Percentiles rank a stretch among this genome's conserved stretches.
Conservation (phyloP, 2,329 filamentous ascomycete genomes). For the Phoma herbarum region DNA sequence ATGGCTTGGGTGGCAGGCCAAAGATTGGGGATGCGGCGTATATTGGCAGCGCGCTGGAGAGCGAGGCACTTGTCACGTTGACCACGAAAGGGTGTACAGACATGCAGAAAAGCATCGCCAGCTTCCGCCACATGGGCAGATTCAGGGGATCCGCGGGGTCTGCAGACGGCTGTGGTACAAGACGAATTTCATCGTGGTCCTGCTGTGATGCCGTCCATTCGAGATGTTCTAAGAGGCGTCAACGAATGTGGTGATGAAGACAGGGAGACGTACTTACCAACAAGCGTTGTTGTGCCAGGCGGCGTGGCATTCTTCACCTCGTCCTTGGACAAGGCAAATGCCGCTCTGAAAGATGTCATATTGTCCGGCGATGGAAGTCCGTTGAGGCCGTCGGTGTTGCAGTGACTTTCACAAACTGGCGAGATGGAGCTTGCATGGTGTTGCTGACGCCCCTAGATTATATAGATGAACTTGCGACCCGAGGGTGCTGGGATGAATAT, state of each 20-base stretch:
- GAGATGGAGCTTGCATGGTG: background rate
- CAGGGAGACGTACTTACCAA: constrained; percentile 41
- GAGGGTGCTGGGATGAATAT: background rate
- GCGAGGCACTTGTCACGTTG: constrained; percentile 49
- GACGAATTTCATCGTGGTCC: constrained; percentile 47
- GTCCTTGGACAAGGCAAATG: constrained; percentile 52
- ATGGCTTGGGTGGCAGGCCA: constrained; percentile 41
- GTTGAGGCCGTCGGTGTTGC: background rate
- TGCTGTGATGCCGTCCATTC: constrained; percentile 44
- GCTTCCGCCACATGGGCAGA: constrained; percentile 50
- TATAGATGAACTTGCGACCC: constrained; percentile 1
- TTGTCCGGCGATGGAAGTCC: background rate
- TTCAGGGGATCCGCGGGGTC: constrained; percentile 55
- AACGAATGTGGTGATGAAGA: background rate
- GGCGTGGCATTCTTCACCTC: constrained; percentile 52
- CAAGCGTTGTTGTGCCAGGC: constrained; percentile 51
- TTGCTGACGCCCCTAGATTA: constrained; percentile 2
- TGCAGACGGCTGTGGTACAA: constrained; percentile 51
- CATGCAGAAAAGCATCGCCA: constrained; percentile 49
- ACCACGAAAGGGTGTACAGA: constrained; percentile 50
- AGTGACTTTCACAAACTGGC: background rate
- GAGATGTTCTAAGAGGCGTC: constrained; percentile 37
- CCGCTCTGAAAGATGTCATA: constrained; percentile 49
- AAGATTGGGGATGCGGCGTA: constrained; percentile 46
- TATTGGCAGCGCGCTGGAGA: constrained; percentile 49